Percentiles rank a stretch among this genome's conserved stretches.
These are phyloP conservation scores for Bromus sterilis DNA, from an alignment of 176 grass and related monocot genomes.

Conservation along the genomic window DNA sequence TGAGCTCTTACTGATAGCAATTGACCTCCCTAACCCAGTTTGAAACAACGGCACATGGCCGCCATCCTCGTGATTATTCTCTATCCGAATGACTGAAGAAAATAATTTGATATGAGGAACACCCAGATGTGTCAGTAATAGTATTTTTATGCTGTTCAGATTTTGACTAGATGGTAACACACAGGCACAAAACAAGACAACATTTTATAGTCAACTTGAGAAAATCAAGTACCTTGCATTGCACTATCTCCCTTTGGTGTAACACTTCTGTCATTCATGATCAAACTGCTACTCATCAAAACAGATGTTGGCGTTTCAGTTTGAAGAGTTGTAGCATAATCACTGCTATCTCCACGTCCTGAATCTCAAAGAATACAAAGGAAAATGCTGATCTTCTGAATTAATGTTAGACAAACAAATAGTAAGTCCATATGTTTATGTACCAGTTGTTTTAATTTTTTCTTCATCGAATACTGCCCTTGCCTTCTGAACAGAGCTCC, in stretches of 20 bases:
- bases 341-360: slow-evolving; percentile 20
- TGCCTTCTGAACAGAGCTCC: slow-evolving; percentile 62
- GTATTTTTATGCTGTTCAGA: neutral
- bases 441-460: slow-evolving; percentile 20
- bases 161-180: neutral
- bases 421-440: neutral
- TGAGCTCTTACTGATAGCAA: slow-evolving; percentile 53
- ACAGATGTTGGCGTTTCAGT: slow-evolving; percentile 54
- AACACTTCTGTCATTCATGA: slow-evolving; percentile 30
- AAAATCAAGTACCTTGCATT: slow-evolving; percentile 32
- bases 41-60: slow-evolving; percentile 34
- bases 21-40: slow-evolving; percentile 31
- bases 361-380: slow-evolving; percentile 14
- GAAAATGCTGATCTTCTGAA: slow-evolving; percentile 18
- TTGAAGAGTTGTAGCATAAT: slow-evolving; percentile 22
- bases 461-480: slow-evolving; percentile 30
- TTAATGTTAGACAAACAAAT: neutral
- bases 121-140: neutral
- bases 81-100: slow-evolving; percentile 12
- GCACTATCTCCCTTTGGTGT: slow-evolving; percentile 22
- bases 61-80: slow-evolving; percentile 9
- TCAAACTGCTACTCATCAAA: slow-evolving; percentile 28
- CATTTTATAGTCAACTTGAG: slow-evolving; percentile 5
- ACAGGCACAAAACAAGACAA: slow-evolving; percentile 4
- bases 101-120: slow-evolving; percentile 13